Conservation (phyloP, 139 green algal genomes). For the Parachlorella kessleri region DNA sequence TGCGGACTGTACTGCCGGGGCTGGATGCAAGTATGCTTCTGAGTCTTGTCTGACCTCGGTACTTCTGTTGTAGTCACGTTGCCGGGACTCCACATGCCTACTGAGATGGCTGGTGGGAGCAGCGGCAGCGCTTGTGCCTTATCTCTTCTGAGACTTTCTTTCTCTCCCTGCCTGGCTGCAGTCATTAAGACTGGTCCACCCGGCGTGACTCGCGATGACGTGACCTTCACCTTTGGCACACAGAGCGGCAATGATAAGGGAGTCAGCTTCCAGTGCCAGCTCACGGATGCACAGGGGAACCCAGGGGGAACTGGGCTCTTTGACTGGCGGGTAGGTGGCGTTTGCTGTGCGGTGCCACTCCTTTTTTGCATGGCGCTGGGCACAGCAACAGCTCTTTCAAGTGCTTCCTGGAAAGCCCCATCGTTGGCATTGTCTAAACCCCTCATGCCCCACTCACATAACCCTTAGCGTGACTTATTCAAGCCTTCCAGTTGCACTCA, state of each 20-base stretch:
- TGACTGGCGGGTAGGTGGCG: neutral
- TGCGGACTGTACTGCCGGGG: too few species aligned
- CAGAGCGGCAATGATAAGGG: constrained; percentile 20
- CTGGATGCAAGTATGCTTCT: neutral
- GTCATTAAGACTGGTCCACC: constrained; percentile 45
- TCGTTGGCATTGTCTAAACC: neutral
- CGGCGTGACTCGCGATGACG: constrained; percentile 17
- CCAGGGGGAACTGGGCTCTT: neutral
- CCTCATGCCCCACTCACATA: constrained; percentile 16
- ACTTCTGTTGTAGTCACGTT: too few species aligned
- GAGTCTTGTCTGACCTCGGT: too few species aligned
- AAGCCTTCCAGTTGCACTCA: neutral
- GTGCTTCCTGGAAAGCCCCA: neutral
- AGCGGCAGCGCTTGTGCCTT: too few species aligned
- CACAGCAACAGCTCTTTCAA: neutral
- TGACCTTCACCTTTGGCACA: constrained; percentile 46
- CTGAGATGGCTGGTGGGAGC: too few species aligned
- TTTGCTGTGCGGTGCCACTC: neutral
- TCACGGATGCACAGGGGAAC: constrained; percentile 16
- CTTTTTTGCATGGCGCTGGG: neutral
- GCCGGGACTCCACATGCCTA: too few species aligned
- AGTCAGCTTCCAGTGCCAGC: constrained; percentile 46
- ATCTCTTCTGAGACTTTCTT: too few species aligned
- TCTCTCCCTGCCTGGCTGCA: too few species aligned
- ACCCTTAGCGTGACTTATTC: neutral